Base-by-base conservation (phyloP, 1,139 yeast species). In the Zygosaccharomyces pseudobailii region DNA sequence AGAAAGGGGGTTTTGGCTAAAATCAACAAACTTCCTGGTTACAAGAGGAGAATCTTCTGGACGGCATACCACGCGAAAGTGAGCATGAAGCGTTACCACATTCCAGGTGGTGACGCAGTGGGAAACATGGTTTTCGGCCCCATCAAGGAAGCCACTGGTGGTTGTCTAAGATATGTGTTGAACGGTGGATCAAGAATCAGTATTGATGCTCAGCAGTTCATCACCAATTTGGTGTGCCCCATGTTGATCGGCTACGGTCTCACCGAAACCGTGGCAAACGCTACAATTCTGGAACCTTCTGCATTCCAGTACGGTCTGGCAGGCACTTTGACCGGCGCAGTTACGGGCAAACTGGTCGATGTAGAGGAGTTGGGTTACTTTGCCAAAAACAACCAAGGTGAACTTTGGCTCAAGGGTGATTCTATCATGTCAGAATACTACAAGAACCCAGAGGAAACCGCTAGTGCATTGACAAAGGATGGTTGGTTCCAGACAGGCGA, bases 121-220 rank as follows among this genome's bases (percentile, higher is more conserved):
- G 87, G 83, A 61, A 79, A 78, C 54, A 64, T 87, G 22, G 74
- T 92, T 46, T 92, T 92, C 74, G 88, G 87, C 69, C 87, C 86
- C 69, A 84, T 94, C 57, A 87, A 84, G 70, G 87, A 84, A 51
- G 97, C 97, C 33, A 92, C 98, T 42, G 99, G 99, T 71, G 98
- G 99, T 53, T 72, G 81, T 43, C 73, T 92, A 57, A 79, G 82
- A 60, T 70, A 73, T 49, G 75, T 85, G 47, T 73, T 92, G 69
- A 89, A 87, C 66, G 99, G 99, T 69, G 99, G 99, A 51, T 88
- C 97, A 17, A 90, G 97, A 46, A 74, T 92, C 51, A 84, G 96
- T 13, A 67, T 65, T 50, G 94, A 86, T 55, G 92, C 97, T n/a
- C 97, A 90, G 68, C 72, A 75, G 41, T 92, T 92, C 67, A 76